A percentile compares a stretch with the other conserved stretches of the same genome.
Conservation (phyloP, 768 basidiomycete genomes). For the Lentinula detonsa region DNA sequence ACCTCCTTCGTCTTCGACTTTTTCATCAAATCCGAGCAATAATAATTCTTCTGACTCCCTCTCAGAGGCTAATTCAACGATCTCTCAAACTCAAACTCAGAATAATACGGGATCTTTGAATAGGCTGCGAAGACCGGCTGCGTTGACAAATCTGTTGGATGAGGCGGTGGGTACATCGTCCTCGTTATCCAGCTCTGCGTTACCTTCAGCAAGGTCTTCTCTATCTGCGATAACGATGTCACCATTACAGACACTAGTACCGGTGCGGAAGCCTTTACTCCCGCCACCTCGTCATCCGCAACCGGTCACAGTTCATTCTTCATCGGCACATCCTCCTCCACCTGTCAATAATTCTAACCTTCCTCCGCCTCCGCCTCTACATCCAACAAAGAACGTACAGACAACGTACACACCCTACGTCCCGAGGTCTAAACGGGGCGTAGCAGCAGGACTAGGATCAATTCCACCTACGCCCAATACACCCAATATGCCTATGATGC, state of each 20-base stretch:
- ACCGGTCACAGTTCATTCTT: neutral
- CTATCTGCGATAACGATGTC: slow-evolving; percentile 14
- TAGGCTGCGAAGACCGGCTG: slow-evolving; percentile 17
- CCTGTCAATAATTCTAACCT: slow-evolving; percentile 9
- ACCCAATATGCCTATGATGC: neutral
- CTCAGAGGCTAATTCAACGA: too few relatives aligned
- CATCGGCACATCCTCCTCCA: too few relatives aligned
- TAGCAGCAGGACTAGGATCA: slow-evolving; percentile 5
- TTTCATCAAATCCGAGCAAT: too few relatives aligned
- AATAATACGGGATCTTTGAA: neutral
- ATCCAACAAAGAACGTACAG: slow-evolving; percentile 28
- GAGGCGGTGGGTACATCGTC: slow-evolving; percentile 19
- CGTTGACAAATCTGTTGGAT: neutral
- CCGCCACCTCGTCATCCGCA: slow-evolving; percentile 11
- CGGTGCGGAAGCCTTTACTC: slow-evolving; percentile 17
- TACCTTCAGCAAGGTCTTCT: slow-evolving; percentile 14
- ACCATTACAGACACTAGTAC: slow-evolving; percentile 16
- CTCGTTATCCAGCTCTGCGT: slow-evolving; percentile 15
- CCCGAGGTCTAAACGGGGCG: slow-evolving; percentile 49
- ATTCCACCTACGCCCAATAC: slow-evolving; percentile 26
- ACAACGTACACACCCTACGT: slow-evolving; percentile 85
- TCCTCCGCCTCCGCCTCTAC: slow-evolving; percentile 23
- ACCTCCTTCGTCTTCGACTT: too few relatives aligned
- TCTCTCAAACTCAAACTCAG: neutral
- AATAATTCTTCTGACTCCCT: too few relatives aligned